Percentiles rank a stretch among this genome's conserved stretches.
Evolutionary conservation across 2,329 filamentous ascomycete genomes (phyloP).

Genomic region (Botryosphaeria dothidea): DNA sequence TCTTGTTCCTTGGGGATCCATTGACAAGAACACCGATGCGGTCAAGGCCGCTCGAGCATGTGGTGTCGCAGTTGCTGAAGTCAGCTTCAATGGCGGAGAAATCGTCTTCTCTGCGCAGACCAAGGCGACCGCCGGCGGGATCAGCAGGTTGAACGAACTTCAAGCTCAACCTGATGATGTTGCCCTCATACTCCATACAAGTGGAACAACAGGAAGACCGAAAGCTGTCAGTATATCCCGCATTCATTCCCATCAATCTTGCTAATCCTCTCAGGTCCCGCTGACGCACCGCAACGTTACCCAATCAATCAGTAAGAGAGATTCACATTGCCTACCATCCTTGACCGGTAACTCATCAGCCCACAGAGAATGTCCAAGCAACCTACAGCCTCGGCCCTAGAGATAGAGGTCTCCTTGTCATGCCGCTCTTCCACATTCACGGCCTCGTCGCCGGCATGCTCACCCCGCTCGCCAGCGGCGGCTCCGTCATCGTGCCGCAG

Average conservation of each 20-base stretch:
- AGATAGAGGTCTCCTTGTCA: constrained; percentile 76
- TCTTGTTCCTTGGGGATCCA: constrained; percentile 67
- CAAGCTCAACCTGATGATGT: constrained; percentile 67
- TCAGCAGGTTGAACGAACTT: constrained; percentile 47
- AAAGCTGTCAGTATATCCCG: constrained; percentile 55
- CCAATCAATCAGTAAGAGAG: background rate
- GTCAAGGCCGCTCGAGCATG: constrained; percentile 72
- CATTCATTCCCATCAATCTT: background rate
- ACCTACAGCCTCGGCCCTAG: constrained; percentile 68
- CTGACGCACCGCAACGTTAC: constrained; percentile 70
- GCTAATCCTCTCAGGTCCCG: constrained; percentile 51
- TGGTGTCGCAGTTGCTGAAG: constrained; percentile 73
- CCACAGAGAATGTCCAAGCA: constrained; percentile 69
- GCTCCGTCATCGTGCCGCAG: constrained; percentile 70
- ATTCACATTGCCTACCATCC: constrained; percentile 8
- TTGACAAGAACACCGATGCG: constrained; percentile 61
- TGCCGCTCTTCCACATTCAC: constrained; percentile 82
- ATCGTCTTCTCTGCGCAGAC: constrained; percentile 69
- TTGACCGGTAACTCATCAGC: too few relatives aligned
- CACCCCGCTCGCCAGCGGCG: constrained; percentile 68
- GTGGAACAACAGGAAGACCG: constrained; percentile 74
- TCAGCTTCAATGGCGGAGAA: constrained; percentile 68
- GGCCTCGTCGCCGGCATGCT: constrained; percentile 76
- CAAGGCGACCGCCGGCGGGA: constrained; percentile 62
- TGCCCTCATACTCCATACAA: constrained; percentile 74